A percentile compares a stretch with the other conserved stretches of the same genome.
Evolutionary conservation across 345 rosid genomes (phyloP).

Genomic region (Aquilaria yunnanensis): DNA sequence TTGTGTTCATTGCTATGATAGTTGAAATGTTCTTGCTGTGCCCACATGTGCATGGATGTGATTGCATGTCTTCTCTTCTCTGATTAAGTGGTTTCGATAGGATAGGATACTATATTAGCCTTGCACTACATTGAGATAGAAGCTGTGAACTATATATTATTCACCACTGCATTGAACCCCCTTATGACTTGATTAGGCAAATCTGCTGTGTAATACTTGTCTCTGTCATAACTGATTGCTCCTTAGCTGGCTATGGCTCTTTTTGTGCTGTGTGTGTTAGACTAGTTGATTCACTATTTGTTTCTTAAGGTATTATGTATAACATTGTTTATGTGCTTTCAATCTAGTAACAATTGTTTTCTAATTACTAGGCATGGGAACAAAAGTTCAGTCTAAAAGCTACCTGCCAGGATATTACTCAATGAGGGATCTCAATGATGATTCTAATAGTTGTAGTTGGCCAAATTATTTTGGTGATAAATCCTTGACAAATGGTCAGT

Average conservation of each 20-base stretch:
- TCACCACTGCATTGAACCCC: too few species aligned
- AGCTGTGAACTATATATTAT: too few species aligned
- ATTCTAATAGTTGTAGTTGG: slow-evolving; percentile 58
- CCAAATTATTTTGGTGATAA: slow-evolving; percentile 44
- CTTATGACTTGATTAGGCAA: too few species aligned
- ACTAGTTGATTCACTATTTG: slow-evolving; percentile 5
- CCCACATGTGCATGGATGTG: too few species aligned
- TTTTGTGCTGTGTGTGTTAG: background rate
- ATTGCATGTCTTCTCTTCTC: too few species aligned
- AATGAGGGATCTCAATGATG: slow-evolving; percentile 70
- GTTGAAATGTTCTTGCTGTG: too few species aligned
- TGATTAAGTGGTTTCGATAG: too few species aligned
- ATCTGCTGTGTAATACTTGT: too few species aligned
- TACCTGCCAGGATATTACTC: slow-evolving; percentile 50
- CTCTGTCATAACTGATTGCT: too few species aligned
- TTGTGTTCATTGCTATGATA: too few species aligned
- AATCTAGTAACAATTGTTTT: slow-evolving; percentile 9
- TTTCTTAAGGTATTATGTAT: background rate
- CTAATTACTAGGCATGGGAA: slow-evolving; percentile 59
- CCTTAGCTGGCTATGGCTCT: background rate
- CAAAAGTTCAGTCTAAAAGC: slow-evolving; percentile 68
- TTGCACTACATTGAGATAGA: too few species aligned
- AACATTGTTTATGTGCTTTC: slow-evolving; percentile 4
- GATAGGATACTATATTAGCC: too few species aligned
- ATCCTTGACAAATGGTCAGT: slow-evolving; percentile 38